These are phyloP conservation scores for Leucosporidium yakuticum DNA, from an alignment of 768 basidiomycete species.

Conservation along the genomic window DNA sequence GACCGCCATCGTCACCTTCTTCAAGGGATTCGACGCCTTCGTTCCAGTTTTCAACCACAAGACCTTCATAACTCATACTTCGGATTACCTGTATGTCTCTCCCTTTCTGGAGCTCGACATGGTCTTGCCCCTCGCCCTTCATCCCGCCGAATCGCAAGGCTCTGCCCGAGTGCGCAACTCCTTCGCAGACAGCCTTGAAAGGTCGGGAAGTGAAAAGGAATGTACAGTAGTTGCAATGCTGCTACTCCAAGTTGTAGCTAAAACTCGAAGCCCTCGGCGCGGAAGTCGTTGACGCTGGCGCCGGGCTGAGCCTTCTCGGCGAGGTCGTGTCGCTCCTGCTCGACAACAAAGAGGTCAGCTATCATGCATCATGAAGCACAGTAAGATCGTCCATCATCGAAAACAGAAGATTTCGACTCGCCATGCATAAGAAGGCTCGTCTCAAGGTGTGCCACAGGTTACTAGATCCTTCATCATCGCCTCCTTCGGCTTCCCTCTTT, in stretches of 20 bases:
- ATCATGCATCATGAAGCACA: too few species aligned
- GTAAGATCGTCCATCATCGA: too few species aligned
- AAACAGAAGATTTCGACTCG: slow-evolving; percentile 41
- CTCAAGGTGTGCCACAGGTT: slow-evolving; percentile 87
- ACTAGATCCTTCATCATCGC: slow-evolving; percentile 65
- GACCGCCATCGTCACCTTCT: slow-evolving; percentile 35
- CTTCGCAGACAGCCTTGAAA: too few species aligned
- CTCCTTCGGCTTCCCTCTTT: slow-evolving; percentile 4
- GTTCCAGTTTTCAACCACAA: slow-evolving; percentile 22
- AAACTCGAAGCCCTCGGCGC: slow-evolving; percentile 83
- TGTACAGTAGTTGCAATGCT: too few species aligned
- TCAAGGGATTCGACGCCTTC: slow-evolving; percentile 37
- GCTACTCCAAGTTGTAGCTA: slow-evolving; percentile 39
- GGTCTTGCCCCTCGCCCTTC: too few species aligned
- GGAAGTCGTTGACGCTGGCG: slow-evolving; percentile 64
- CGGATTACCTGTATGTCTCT: slow-evolving; percentile 7
- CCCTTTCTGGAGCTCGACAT: too few species aligned
- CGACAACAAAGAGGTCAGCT: slow-evolving; percentile 1
- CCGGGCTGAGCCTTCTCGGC: slow-evolving; percentile 66
- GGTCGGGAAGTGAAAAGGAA: too few species aligned
- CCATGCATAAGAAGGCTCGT: slow-evolving; percentile 74
- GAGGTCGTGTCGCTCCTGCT: slow-evolving; percentile 71
- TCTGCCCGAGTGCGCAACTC: too few species aligned
- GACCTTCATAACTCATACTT: slow-evolving; percentile 43
- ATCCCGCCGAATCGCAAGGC: too few species aligned